These are phyloP conservation scores for Rhizoctonia solani DNA, from an alignment of 1,284 basidiomycete genomes.

Conservation along the genomic window DNA sequence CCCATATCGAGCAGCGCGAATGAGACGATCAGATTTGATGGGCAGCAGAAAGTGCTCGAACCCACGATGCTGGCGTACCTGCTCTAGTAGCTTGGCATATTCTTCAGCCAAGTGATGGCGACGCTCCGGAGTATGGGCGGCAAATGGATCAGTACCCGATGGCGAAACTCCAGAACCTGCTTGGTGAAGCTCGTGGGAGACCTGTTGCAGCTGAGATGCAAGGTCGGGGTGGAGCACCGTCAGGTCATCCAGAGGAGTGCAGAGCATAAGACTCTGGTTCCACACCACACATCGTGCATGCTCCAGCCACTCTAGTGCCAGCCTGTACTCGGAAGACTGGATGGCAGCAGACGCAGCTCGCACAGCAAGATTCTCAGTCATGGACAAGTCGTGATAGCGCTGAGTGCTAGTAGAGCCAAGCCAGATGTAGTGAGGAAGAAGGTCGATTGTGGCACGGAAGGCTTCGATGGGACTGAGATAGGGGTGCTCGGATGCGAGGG, in stretches of 20 bases:
- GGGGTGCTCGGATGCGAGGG: too few species aligned
- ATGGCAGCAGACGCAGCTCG: too few species aligned
- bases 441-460: too few species aligned
- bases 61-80: constrained; percentile 25
- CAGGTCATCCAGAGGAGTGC: constrained; percentile 5
- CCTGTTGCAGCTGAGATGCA: not conserved
- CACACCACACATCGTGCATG: constrained; percentile 4
- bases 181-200: not conserved
- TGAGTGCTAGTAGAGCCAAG: not conserved
- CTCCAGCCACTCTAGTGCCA: constrained; percentile 24
- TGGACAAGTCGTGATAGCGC: not conserved
- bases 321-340: not conserved
- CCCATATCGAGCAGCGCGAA: too few species aligned
- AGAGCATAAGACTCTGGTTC: not conserved
- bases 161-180: not conserved
- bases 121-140: too few species aligned
- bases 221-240: not conserved
- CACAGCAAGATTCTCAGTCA: not conserved
- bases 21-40: constrained; percentile 1
- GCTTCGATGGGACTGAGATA: too few species aligned
- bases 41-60: constrained; percentile 36
- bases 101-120: not conserved
- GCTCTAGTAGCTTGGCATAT: constrained; percentile 27
- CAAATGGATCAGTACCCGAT: not conserved
- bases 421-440: not conserved